phyloP scores from a whole-genome alignment of 805 yeast species.

The Groenewaldozyma salmanticensis region DNA sequence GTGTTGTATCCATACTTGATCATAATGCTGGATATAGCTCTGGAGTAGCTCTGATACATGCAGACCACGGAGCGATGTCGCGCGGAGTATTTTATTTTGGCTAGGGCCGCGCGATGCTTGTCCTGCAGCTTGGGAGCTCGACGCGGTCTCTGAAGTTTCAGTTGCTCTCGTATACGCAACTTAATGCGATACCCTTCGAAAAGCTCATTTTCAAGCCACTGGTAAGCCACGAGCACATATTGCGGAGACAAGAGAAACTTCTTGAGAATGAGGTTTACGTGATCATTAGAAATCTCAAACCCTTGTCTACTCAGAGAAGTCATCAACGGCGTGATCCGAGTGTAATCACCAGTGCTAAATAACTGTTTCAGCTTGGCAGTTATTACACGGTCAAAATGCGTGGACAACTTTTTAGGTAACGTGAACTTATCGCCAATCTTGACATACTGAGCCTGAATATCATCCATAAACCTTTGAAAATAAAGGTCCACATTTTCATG shows the following conservation, averaged over 20 bases:
- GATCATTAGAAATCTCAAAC: constrained; percentile 8
- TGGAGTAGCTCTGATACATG: not conserved
- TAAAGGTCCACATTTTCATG: not conserved
- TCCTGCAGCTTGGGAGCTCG: not conserved
- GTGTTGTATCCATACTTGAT: not conserved
- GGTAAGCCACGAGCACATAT: not conserved
- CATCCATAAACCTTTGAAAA: not conserved
- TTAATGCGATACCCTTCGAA: not conserved
- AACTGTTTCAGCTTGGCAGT: constrained; percentile 14
- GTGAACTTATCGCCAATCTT: constrained; percentile 1
- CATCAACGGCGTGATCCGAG: constrained; percentile 6
- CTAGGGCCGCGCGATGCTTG: not conserved
- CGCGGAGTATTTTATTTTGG: not conserved
- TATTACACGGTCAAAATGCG: constrained; percentile 5
- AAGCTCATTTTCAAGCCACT: not conserved
- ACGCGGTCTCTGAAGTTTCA: not conserved
- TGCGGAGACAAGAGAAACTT: not conserved
- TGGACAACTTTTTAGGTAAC: constrained; percentile 2
- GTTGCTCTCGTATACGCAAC: not conserved
- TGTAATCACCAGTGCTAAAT: constrained; percentile 2
- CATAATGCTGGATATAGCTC: not conserved
- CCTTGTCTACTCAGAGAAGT: constrained; percentile 7
- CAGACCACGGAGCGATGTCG: not conserved
- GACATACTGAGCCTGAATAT: not conserved
- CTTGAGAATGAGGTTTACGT: constrained; percentile 6